A percentile compares a stretch with the other conserved stretches of the same genome.
Evolutionary conservation across 73 alveolate genomes (phyloP).

Genomic region (Paramecium tetraurelia): DNA sequence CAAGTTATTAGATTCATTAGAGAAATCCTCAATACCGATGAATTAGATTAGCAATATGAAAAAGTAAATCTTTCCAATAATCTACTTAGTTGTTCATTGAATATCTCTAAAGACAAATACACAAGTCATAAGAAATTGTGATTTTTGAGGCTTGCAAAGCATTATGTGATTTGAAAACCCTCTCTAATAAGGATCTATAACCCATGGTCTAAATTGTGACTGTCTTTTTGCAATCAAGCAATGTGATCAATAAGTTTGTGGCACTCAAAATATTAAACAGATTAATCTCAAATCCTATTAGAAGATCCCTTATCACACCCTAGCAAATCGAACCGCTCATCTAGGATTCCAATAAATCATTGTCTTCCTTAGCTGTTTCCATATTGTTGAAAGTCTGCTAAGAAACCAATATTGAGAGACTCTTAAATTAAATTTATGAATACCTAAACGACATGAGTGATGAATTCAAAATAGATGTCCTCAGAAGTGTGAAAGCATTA

Average conservation of each 20-base stretch:
- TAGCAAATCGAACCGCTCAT: conserved; percentile 5
- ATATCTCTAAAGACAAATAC: conserved; percentile 52
- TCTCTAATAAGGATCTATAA: conserved; percentile 52
- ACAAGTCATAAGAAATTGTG: conserved; percentile 53
- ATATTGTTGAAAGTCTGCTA: conserved; percentile 51
- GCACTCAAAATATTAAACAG: conserved; percentile 55
- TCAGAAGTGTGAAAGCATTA: conserved; percentile 54
- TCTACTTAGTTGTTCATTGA: background rate
- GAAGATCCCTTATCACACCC: conserved; percentile 47
- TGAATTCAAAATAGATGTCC: conserved; percentile 59
- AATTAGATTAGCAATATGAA: conserved; percentile 47
- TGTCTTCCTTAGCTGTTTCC: conserved; percentile 59
- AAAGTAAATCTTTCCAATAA: background rate
- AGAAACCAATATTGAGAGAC: conserved; percentile 19
- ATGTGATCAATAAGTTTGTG: conserved; percentile 48
- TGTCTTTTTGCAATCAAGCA: conserved; percentile 35
- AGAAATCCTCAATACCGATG: conserved; percentile 33
- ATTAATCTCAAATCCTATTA: conserved; percentile 43
- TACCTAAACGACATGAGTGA: conserved; percentile 55
- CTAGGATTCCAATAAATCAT: conserved; percentile 35
- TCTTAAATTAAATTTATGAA: conserved; percentile 41
- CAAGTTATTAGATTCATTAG: conserved; percentile 45
- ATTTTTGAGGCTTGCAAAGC: conserved; percentile 59
- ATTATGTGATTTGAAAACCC: conserved; percentile 43
- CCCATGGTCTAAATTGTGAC: conserved; percentile 33